Evolutionary conservation across 495 filamentous ascomycete species (phyloP), one percentile per base, ranked within the genome.

Genomic region (Opeltia flavorubescens): DNA sequence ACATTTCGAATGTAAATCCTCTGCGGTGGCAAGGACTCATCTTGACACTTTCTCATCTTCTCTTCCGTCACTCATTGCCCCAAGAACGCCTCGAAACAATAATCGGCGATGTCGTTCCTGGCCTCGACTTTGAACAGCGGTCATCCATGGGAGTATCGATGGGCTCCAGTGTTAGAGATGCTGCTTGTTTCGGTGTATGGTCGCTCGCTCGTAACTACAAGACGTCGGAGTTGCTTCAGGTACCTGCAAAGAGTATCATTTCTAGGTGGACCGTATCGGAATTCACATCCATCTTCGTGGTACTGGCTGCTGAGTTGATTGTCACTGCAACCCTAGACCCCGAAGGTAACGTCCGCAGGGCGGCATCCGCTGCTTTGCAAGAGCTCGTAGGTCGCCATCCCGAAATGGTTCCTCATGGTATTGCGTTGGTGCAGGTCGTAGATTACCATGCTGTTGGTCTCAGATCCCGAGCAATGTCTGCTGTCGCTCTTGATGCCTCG

Each of bases 151-250:
- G 94, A 7, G 74, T 69, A 8, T 86, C 87, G 3, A 66, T 86
- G n/a, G 93, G 93, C 7, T 79, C 83, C 0, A 95, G 89, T 54
- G 93, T 96, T n/a, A 75, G 91, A 44, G 91, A 99, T 67, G 93
- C 93, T 4, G 85, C 91, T 2, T 93, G 86, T 59, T 95, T 95
- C 57, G 91, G 91, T 25, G 80, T 94, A 24, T 99, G 91, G 91
- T 78, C 88, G 1, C 62, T 96, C 9, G 88, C 88, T 35, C 72
- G 91, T 48, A 79, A 87, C 40, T 99, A 96, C 52, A 80, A 74
- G 1, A 95, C 89, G 0, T 53, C 66, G 1, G 88, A 95, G 55
- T 67, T 96, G 9, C 71, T 82, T 8, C 68, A 70, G 2, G 70
- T 91, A 3, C 66, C 73, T 6, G 59, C 70, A 0, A 66, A 27